phyloP scores from a whole-genome alignment of 306 rosid species.

The Prosopis cineraria region DNA sequence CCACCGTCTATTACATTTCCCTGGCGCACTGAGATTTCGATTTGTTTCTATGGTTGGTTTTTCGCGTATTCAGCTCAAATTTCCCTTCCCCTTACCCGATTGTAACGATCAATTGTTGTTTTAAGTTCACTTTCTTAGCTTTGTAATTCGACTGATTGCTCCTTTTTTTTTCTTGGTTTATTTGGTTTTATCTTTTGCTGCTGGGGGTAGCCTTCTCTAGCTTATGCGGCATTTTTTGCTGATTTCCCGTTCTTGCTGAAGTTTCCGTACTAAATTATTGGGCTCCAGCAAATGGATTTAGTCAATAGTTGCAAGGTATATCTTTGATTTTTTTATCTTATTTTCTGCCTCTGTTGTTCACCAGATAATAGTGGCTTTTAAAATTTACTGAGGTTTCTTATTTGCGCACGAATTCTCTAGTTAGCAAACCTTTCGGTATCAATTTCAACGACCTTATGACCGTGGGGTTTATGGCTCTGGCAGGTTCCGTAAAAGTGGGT shows the following conservation, averaged over 20 bases:
- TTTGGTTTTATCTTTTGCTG: conserved; percentile 49
- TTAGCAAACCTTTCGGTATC: not conserved
- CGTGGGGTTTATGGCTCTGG: not conserved
- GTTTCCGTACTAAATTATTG: conserved; percentile 37
- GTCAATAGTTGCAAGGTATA: conserved; percentile 79
- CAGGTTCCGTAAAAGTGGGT: not conserved
- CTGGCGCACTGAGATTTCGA: not conserved
- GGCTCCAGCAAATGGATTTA: conserved; percentile 62
- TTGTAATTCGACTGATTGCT: conserved; percentile 27
- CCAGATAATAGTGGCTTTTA: not conserved
- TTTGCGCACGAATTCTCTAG: not conserved
- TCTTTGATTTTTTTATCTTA: not conserved
- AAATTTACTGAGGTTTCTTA: not conserved
- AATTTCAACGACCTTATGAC: not conserved
- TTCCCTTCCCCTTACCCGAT: not conserved
- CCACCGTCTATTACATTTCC: not conserved
- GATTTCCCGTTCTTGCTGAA: conserved; percentile 39
- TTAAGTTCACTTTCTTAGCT: not conserved
- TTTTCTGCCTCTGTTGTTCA: not conserved
- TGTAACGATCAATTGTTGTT: not conserved
- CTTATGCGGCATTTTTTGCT: conserved; percentile 31
- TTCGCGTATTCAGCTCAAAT: conserved; percentile 14
- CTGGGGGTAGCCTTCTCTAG: conserved; percentile 42
- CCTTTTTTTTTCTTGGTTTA: conserved; percentile 9
- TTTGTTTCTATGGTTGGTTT: not conserved